phyloP scores from a whole-genome alignment of 164 flowering plant species.

The Platanus orientalis region DNA sequence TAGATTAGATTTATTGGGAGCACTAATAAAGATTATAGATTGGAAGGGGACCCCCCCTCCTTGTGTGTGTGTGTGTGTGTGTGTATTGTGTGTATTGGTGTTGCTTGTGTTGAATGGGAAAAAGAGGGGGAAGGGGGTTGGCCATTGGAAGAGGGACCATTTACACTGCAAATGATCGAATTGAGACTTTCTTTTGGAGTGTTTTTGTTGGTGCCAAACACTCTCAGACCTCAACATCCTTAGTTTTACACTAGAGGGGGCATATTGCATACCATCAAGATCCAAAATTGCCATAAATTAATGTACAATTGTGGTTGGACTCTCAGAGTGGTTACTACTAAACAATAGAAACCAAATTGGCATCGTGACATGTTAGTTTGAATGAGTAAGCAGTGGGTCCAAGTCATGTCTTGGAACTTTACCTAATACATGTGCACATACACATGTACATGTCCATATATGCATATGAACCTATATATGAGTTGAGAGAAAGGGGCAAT shows the following conservation, averaged over 20 bases:
- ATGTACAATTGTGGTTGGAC: not conserved
- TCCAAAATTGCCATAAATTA: no score
- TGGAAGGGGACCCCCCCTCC: no score
- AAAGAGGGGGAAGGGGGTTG: not conserved
- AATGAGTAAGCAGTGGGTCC: no score
- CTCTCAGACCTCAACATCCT: not conserved
- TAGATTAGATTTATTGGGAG: conserved; percentile 25
- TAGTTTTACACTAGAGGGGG: no score
- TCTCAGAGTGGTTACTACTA: not conserved
- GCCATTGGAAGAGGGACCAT: conserved; percentile 34
- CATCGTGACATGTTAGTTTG: no score
- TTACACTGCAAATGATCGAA: conserved; percentile 12
- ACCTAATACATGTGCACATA: conserved; percentile 1
- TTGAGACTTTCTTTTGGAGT: conserved; percentile 3
- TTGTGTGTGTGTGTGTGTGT: not conserved
- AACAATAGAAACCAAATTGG: not conserved
- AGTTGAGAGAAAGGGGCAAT: conserved; percentile 7
- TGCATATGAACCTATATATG: not conserved
- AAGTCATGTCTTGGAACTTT: conserved; percentile 10
- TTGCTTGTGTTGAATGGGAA: not conserved
- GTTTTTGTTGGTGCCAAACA: conserved; percentile 8
- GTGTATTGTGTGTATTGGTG: no score
- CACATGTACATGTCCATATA: conserved; percentile 1
- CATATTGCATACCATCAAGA: no score
- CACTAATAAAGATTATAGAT: conserved; percentile 20